Conservation (phyloP, 2,329 filamentous ascomycete genomes). For the Capronia americana region DNA sequence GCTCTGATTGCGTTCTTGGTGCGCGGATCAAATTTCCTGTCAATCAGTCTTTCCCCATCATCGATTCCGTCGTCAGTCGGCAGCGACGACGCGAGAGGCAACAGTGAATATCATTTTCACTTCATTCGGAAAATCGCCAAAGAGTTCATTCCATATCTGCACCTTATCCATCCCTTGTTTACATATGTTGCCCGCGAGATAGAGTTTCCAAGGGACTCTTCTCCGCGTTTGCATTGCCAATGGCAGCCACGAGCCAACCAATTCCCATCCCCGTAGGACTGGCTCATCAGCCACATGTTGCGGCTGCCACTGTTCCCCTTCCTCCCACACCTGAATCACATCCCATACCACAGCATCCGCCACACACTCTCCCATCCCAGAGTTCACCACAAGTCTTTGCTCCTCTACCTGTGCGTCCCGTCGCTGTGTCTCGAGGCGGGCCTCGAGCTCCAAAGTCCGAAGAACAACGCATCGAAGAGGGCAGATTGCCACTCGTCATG, state of each 20-base stretch:
- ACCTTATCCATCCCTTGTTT: neutral
- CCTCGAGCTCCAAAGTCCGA: conserved; percentile 29
- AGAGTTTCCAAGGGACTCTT: conserved; percentile 20
- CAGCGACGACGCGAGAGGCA: conserved; percentile 13
- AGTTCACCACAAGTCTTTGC: conserved; percentile 28
- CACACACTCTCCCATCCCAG: conserved; percentile 15
- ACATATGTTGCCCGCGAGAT: neutral
- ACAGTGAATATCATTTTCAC: neutral
- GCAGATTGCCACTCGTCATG: conserved; percentile 44
- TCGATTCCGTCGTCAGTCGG: conserved; percentile 8
- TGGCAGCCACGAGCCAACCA: conserved; percentile 21
- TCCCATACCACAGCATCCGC: conserved; percentile 12
- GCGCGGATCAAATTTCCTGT: conserved; percentile 16
- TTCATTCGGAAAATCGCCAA: neutral
- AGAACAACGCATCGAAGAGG: conserved; percentile 35
- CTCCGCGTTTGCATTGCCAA: conserved; percentile 16
- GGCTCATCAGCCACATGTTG: conserved; percentile 21
- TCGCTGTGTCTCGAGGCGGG: conserved; percentile 19
- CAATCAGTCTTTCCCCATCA: conserved; percentile 8
- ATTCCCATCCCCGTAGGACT: conserved; percentile 15
- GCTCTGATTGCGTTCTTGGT: conserved; percentile 7
- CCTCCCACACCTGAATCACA: conserved; percentile 20
- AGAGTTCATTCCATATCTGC: neutral
- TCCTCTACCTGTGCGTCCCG: conserved; percentile 31
- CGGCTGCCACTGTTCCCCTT: conserved; percentile 6